phyloP scores from a whole-genome alignment of 1,284 basidiomycete species.

The Mycena sp. region DNA sequence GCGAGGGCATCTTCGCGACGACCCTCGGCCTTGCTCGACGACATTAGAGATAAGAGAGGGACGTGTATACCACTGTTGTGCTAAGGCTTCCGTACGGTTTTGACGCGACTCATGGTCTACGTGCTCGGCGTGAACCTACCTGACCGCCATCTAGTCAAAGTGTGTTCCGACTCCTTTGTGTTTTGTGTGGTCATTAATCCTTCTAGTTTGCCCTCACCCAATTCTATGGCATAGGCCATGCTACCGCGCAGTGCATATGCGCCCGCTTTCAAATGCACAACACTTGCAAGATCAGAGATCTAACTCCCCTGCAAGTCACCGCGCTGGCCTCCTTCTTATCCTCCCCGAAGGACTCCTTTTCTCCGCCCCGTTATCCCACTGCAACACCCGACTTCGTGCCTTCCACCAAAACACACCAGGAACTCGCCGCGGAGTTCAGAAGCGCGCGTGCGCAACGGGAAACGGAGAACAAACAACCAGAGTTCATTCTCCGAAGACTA shows the following conservation, averaged over 20 bases:
- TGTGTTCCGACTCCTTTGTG: constrained; percentile 38
- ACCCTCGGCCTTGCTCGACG: constrained; percentile 75
- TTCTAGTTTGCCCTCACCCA: constrained; percentile 82
- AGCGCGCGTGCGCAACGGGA: constrained; percentile 39
- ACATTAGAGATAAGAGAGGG: constrained; percentile 53
- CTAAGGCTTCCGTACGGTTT: background rate
- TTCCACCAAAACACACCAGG: constrained; percentile 53
- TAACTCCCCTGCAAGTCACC: constrained; percentile 85
- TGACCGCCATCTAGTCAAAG: constrained; percentile 75
- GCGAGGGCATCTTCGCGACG: constrained; percentile 81
- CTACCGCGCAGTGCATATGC: constrained; percentile 82
- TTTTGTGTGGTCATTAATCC: background rate
- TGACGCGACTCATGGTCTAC: constrained; percentile 65
- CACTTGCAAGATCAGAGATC: constrained; percentile 77
- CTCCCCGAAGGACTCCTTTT: constrained; percentile 76
- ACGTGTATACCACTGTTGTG: background rate
- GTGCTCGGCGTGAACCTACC: constrained; percentile 80
- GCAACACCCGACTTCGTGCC: constrained; percentile 62
- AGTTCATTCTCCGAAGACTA: constrained; percentile 27
- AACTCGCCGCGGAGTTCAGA: constrained; percentile 50
- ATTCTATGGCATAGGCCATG: constrained; percentile 86
- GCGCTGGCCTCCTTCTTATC: constrained; percentile 89
- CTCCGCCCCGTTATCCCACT: constrained; percentile 69
- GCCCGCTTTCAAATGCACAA: constrained; percentile 90
- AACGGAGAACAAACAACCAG: constrained; percentile 41